Evolutionary conservation across 169 alveolate genomes (phyloP).

Genomic region (Perkinsus olseni): DNA sequence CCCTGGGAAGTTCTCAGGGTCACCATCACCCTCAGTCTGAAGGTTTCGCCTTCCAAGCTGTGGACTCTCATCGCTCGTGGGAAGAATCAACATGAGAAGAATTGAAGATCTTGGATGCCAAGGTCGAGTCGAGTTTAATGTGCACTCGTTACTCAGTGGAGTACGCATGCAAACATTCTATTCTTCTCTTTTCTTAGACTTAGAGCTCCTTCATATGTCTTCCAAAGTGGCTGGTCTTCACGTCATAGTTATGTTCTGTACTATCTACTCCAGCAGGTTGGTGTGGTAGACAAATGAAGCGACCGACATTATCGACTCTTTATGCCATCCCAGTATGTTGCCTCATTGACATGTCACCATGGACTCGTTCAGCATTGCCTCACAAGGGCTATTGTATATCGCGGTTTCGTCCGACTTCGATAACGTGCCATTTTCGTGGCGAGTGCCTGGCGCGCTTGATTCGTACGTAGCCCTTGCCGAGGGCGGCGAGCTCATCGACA

Average conservation of each 20-base stretch:
- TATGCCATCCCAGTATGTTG: background rate
- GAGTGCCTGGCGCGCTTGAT: background rate
- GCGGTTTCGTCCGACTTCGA: background rate
- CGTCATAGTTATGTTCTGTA: background rate
- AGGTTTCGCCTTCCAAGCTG: too few relatives aligned
- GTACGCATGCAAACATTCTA: background rate
- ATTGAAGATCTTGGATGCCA: too few relatives aligned
- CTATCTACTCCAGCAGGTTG: background rate
- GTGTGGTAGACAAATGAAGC: background rate
- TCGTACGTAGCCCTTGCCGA: background rate
- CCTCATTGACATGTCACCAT: background rate
- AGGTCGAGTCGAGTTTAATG: too few relatives aligned
- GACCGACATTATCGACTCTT: background rate
- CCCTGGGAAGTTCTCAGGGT: too few relatives aligned
- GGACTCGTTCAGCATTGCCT: background rate
- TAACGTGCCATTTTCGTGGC: background rate
- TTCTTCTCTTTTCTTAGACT: background rate
- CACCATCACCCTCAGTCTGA: too few relatives aligned
- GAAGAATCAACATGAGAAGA: too few relatives aligned
- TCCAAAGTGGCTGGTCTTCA: background rate
- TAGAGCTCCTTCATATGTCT: background rate
- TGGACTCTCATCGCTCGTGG: too few relatives aligned
- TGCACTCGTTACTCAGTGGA: too few relatives aligned
- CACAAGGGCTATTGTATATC: background rate
- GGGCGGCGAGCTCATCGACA: background rate